phyloP scores from a whole-genome alignment of 352 stramenopile species.

The Phytopythium cucurbitacearum region DNA sequence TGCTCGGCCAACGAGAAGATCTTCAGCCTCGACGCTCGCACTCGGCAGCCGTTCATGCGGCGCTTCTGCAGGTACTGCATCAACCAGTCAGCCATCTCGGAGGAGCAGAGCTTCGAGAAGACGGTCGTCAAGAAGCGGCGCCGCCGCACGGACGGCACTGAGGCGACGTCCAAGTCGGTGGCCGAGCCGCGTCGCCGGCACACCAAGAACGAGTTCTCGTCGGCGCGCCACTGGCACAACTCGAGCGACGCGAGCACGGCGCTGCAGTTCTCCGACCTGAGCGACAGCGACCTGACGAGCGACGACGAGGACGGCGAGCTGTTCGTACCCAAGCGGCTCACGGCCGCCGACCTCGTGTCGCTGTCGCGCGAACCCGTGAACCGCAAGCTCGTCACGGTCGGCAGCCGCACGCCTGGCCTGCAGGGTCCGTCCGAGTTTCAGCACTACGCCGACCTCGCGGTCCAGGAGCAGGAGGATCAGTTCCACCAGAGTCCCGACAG shows the following conservation, averaged over 20 bases:
- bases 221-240: constrained; percentile 2
- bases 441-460: too few relatives aligned
- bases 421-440: too few relatives aligned
- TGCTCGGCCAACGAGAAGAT: constrained; percentile 44
- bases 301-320: not conserved
- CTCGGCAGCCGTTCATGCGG: constrained; percentile 24
- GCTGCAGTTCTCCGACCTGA: constrained; percentile 1
- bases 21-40: constrained; percentile 38
- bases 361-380: constrained; percentile 2
- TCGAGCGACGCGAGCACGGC: not conserved
- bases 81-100: constrained; percentile 27
- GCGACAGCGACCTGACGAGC: constrained; percentile 3
- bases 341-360: constrained; percentile 1
- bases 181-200: constrained; percentile 2
- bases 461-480: constrained; percentile 1
- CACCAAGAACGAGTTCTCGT: constrained; percentile 4
- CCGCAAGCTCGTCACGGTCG: not conserved
- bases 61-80: constrained; percentile 48
- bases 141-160: constrained; percentile 1
- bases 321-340: not conserved
- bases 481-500: constrained; percentile 20
- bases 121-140: constrained; percentile 16
- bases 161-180: constrained; percentile 19
- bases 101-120: constrained; percentile 25
- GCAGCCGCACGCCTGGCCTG: not conserved